phyloP scores from a whole-genome alignment of 1,284 basidiomycete genomes.

The Rhodotorula sp. region DNA sequence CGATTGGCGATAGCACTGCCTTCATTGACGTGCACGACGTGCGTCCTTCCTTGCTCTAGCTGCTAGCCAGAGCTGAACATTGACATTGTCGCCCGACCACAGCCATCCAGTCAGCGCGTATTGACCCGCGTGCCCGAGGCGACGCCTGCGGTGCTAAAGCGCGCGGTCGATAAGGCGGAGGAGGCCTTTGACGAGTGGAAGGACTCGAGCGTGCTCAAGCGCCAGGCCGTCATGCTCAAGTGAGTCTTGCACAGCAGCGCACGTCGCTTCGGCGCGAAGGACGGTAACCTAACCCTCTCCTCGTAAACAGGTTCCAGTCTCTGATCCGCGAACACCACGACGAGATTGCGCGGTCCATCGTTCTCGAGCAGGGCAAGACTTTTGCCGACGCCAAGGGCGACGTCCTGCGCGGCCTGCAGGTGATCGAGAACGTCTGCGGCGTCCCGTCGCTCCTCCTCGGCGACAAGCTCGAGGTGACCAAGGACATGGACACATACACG shows the following conservation, averaged over 20 bases:
- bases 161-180: slow-evolving; percentile 82
- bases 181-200: slow-evolving; percentile 90
- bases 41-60: not conserved
- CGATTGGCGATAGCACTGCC: slow-evolving; percentile 19
- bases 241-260: slow-evolving; percentile 51
- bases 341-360: slow-evolving; percentile 49
- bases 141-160: slow-evolving; percentile 75
- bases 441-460: slow-evolving; percentile 83
- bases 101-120: slow-evolving; percentile 58
- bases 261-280: not conserved
- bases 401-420: slow-evolving; percentile 76
- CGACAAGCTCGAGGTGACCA: slow-evolving; percentile 90
- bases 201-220: slow-evolving; percentile 75
- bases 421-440: slow-evolving; percentile 79
- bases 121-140: slow-evolving; percentile 89
- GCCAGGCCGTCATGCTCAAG: slow-evolving; percentile 89
- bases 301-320: slow-evolving; percentile 48
- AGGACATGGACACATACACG: slow-evolving; percentile 95
- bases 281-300: not conserved
- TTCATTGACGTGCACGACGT: slow-evolving; percentile 44
- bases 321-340: slow-evolving; percentile 54
- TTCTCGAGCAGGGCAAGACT: slow-evolving; percentile 51
- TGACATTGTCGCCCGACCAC: not conserved
- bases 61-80: not conserved
- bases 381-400: slow-evolving; percentile 86